Base-by-base conservation (phyloP, 305 asterid species). In the Withania somnifera region DNA sequence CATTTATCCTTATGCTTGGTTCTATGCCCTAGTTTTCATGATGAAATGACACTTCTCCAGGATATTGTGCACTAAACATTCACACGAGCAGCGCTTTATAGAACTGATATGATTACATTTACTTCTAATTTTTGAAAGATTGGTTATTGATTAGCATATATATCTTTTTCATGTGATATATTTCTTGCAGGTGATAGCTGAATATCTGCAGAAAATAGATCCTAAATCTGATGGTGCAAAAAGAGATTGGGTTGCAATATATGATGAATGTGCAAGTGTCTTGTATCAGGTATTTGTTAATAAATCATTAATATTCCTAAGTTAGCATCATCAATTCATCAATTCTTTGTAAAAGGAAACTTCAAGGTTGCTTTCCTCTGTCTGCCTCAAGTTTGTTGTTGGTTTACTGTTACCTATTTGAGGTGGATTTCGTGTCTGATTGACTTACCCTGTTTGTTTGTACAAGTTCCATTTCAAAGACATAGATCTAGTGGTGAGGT, bases 161-260 rank as follows among this genome's bases (percentile, higher is more conserved):
- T 32, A 11, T 38, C 85, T 15, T 45, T 77, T 28, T 77, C 81
- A 67, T 64, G 32, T 45, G 66, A 38, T 28, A 85, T 82, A 85
- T n/a, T 82, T 79, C 80, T 64, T 69, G 73, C 92, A 95, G 98
- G 99, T 95, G 84, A 89, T 95, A 82, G 99, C 99, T 13, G 99
- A 95, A 88, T 92, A 93, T 88, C 95, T 95, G 81, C 99, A 95
- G 89, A 95, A 93, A 87, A 81, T 95, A 77, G 99, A 95, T 86
- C 99, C 99, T 8, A 95, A 95, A 88, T 95, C 99, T 13, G 99
- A 95, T 80, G 99, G 99, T 82, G 99, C 99, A 52, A 95, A 95
- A 90, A 90, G 99, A 89, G 99, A 95, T 77, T 95, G 98, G 99
- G 99, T 94, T 73, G 98, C 98, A 78, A 94, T 95, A 77, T 93